Evolutionary conservation across 2,329 filamentous ascomycete genomes (phyloP).

Genomic region (Orbilia oligospora): DNA sequence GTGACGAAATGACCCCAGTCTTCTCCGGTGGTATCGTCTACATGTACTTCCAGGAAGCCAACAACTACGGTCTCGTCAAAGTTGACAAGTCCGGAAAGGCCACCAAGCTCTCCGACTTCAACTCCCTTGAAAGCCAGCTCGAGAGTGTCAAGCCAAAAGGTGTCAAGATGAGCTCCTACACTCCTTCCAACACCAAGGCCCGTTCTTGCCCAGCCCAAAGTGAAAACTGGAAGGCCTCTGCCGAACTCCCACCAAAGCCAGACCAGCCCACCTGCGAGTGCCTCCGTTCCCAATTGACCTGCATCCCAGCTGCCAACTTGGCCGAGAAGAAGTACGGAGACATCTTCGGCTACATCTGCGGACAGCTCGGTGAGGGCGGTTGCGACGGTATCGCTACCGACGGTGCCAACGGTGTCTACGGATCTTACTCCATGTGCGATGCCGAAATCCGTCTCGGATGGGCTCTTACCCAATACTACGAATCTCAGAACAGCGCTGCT

Average conservation of each 20-base stretch:
- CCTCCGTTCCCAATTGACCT: slow-evolving; percentile 82
- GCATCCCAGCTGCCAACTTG: slow-evolving; percentile 75
- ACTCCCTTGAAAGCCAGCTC: slow-evolving; percentile 79
- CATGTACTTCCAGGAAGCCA: slow-evolving; percentile 95
- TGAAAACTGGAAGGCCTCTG: slow-evolving; percentile 78
- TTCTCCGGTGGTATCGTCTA: slow-evolving; percentile 98
- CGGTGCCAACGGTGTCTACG: slow-evolving; percentile 78
- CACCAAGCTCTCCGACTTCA: slow-evolving; percentile 80
- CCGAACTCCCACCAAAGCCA: slow-evolving; percentile 83
- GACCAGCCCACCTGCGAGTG: slow-evolving; percentile 85
- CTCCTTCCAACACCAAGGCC: slow-evolving; percentile 78
- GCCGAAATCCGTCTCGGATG: slow-evolving; percentile 79
- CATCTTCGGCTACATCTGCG: slow-evolving; percentile 82
- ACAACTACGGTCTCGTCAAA: slow-evolving; percentile 86
- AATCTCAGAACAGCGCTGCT: slow-evolving; percentile 68
- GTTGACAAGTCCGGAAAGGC: slow-evolving; percentile 73
- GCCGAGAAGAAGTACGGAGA: slow-evolving; percentile 74
- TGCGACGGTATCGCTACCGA: slow-evolving; percentile 80
- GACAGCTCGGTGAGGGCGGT: slow-evolving; percentile 66
- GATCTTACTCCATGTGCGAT: slow-evolving; percentile 83
- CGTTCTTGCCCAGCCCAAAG: slow-evolving; percentile 78
- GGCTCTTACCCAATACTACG: slow-evolving; percentile 81
- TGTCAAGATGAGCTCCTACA: slow-evolving; percentile 78
- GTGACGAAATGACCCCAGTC: slow-evolving; percentile 82
- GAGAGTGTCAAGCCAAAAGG: slow-evolving; percentile 76